Percentiles rank a stretch among this genome's conserved stretches.
Conservation (phyloP, 2,329 filamentous ascomycete genomes). For the Monosporascus cannonballus region DNA sequence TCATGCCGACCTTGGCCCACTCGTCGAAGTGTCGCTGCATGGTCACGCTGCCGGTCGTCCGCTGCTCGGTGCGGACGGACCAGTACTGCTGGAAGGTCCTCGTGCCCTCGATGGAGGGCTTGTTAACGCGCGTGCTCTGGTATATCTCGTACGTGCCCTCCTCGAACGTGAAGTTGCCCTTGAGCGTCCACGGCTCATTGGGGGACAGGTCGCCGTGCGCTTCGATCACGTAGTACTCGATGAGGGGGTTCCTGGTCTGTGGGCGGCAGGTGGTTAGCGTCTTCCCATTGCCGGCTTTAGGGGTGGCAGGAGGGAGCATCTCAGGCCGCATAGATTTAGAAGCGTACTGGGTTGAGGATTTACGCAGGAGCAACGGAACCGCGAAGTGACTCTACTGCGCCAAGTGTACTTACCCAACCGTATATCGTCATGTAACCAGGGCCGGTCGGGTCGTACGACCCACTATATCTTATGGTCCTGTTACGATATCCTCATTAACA, state of each 20-base stretch:
- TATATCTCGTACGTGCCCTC: conserved; percentile 49
- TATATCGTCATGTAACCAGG: conserved; percentile 49
- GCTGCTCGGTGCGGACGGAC: conserved; percentile 40
- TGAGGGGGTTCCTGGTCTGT: conserved; percentile 20
- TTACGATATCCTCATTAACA: neutral
- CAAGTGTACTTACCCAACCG: conserved; percentile 33
- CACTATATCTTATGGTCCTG: conserved; percentile 29
- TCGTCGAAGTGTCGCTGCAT: conserved; percentile 47
- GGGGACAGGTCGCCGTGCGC: conserved; percentile 43
- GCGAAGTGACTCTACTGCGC: too few relatives aligned
- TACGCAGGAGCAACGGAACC: too few relatives aligned
- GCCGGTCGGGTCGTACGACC: conserved; percentile 30
- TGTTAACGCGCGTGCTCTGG: conserved; percentile 40
- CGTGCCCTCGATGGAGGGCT: conserved; percentile 48
- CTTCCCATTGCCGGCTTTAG: conserved; percentile 15
- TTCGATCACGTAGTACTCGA: conserved; percentile 56
- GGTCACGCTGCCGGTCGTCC: conserved; percentile 46
- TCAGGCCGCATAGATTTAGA: too few relatives aligned
- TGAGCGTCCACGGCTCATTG: conserved; percentile 37
- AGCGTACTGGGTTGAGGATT: too few relatives aligned
- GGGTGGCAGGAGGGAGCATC: too few relatives aligned
- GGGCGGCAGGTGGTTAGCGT: conserved; percentile 29
- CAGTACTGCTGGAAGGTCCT: conserved; percentile 49
- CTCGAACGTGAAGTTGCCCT: conserved; percentile 44
- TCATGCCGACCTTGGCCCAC: conserved; percentile 43